Evolutionary conservation across 2,329 filamentous ascomycete species (phyloP), one percentile per base, ranked within the genome.

Genomic region (Monilinia polystroma): DNA sequence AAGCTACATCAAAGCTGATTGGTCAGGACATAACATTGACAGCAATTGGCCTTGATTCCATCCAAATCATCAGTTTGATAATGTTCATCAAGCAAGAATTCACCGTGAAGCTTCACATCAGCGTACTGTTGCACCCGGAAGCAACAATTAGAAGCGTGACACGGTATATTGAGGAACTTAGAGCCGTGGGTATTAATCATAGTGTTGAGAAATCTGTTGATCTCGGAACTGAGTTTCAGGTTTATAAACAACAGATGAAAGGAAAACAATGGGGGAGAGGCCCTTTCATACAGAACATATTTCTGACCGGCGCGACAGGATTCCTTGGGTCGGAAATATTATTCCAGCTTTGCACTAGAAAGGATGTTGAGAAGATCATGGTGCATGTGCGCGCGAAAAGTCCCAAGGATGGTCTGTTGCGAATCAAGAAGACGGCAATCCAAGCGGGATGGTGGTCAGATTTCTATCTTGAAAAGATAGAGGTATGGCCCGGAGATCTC

Each of bases 401-500:
- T 51, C 47, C 35, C 26, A 52, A 67, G 12, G 51, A 71, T 32
- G 69, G 54, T 12, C n/a, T 68, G 26, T 38, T 66, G 14, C 49
- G 72, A 10, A 49, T 74, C 11, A 64, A 58, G 41, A 62, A 67
- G 4, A 43, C 64, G 11, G 73, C 71, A 26, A 68, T 56, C 4
- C 38, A 32, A 38, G 69, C 67, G 41, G 38, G 54, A 59, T 75
- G 74, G 72, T 75, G 73, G 74, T 51, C 32, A 23, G 64, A 68
- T 26, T 23, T 26, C 12, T 71, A 55, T 64, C 23, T 47, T 12
- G 23, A 35, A 3, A 62, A 64, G 16, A 59, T 75, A 20, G 68
- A 73, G 55, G 66, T 71, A 16, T 77, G 74, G 75, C 78, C 87
- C 52, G 93, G 93, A 66, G 90, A 94, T 76, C 80, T 97, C 2